A percentile compares a stretch with the other conserved stretches of the same genome.
phyloP scores from a whole-genome alignment of 129 eudicot species.

The Helianthus tuberosus region DNA sequence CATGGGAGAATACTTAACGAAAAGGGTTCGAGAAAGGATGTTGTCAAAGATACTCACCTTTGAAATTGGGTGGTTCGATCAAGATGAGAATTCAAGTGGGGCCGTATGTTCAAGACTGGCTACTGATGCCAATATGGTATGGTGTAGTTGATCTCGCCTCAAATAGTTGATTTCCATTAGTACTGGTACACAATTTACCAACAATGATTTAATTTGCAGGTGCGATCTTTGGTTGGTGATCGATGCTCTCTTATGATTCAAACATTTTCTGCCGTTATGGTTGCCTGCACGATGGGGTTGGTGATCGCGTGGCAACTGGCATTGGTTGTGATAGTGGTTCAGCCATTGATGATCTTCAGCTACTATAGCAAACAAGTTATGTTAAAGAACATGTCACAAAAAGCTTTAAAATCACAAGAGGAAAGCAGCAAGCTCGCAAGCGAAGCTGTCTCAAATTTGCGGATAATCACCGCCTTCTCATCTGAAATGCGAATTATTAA shows the following conservation, averaged over 20 bases:
- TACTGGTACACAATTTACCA: neutral
- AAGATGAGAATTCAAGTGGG: constrained; percentile 28
- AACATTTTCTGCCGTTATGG: constrained; percentile 59
- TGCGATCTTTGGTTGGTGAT: constrained; percentile 76
- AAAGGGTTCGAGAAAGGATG: constrained; percentile 76
- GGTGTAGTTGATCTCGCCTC: constrained; percentile 3
- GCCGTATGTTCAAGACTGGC: constrained; percentile 80
- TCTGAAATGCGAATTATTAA: constrained; percentile 68
- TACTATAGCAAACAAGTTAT: too few species aligned
- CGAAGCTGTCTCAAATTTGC: too few species aligned
- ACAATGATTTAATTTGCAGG: constrained; percentile 43
- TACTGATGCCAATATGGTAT: constrained; percentile 83
- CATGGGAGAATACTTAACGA: constrained; percentile 88
- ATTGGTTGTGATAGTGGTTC: too few species aligned
- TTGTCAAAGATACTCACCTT: constrained; percentile 77
- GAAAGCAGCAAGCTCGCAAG: too few species aligned
- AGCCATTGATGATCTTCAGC: too few species aligned
- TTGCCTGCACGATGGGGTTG: neutral
- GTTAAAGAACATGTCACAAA: too few species aligned
- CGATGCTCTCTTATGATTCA: constrained; percentile 64
- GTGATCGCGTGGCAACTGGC: too few species aligned
- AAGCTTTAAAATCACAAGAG: too few species aligned
- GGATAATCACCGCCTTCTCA: constrained; percentile 48
- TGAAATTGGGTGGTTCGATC: constrained; percentile 89
- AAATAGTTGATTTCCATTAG: neutral